A percentile compares a stretch with the other conserved stretches of the same genome.
Conservation (phyloP, 371 early-diverging fungal species). For the Choanephora cucurbitarum region DNA sequence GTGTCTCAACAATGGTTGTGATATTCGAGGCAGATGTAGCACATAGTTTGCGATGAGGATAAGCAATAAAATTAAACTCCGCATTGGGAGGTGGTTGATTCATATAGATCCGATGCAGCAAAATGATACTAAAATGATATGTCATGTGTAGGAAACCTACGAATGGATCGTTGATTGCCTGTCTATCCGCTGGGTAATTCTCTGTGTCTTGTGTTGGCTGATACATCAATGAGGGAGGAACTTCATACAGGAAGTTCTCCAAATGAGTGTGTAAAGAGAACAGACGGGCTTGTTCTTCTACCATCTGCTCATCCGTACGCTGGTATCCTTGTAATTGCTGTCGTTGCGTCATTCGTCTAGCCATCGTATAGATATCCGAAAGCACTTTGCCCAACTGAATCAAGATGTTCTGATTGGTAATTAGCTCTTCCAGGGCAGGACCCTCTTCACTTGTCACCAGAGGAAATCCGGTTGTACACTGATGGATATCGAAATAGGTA, state of each 20-base stretch:
- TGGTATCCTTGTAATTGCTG: conserved; percentile 34
- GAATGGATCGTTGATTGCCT: conserved; percentile 42
- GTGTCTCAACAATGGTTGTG: conserved; percentile 37
- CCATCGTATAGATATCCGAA: conserved; percentile 36
- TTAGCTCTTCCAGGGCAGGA: conserved; percentile 38
- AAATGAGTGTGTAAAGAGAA: conserved; percentile 47
- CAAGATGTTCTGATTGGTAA: conserved; percentile 40
- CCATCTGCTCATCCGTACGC: conserved; percentile 26
- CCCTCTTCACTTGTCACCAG: conserved; percentile 40
- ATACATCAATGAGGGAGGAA: conserved; percentile 50
- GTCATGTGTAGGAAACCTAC: conserved; percentile 68
- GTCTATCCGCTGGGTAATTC: conserved; percentile 44
- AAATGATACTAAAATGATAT: conserved; percentile 77
- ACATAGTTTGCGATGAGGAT: conserved; percentile 39
- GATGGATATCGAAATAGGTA: conserved; percentile 30
- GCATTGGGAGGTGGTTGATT: conserved; percentile 29
- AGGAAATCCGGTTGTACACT: conserved; percentile 47
- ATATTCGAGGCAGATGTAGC: conserved; percentile 47
- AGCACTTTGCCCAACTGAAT: conserved; percentile 43
- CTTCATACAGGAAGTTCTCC: conserved; percentile 49
- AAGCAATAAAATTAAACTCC: conserved; percentile 26
- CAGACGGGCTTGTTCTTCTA: conserved; percentile 44
- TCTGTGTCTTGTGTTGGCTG: conserved; percentile 34
- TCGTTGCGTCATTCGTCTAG: conserved; percentile 27
- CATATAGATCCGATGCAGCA: conserved; percentile 79